Conservation (phyloP, 2,329 filamentous ascomycete genomes). For the Phyllosticta citrichinensis region DNA sequence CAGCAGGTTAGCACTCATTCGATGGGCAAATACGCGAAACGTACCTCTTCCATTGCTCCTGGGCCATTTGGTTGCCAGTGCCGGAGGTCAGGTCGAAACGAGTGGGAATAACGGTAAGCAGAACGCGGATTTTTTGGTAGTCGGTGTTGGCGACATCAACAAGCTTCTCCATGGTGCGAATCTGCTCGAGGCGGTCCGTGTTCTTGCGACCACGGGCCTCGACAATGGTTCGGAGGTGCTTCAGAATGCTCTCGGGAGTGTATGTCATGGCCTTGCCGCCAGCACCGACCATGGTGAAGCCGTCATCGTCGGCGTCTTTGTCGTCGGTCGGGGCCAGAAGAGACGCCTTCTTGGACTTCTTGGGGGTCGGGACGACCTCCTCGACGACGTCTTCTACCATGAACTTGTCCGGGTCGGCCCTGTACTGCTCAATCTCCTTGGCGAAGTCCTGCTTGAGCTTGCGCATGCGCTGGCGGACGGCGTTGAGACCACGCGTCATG, state of each 20-base stretch:
- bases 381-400: slow-evolving; percentile 79
- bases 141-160: slow-evolving; percentile 79
- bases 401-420: slow-evolving; percentile 73
- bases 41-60: slow-evolving; percentile 88
- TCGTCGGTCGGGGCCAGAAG: slow-evolving; percentile 42
- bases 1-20: neutral
- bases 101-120: slow-evolving; percentile 83
- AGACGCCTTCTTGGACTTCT: slow-evolving; percentile 35
- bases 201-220: slow-evolving; percentile 99
- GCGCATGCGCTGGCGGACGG: slow-evolving; percentile 95
- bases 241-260: slow-evolving; percentile 95
- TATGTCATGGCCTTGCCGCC: slow-evolving; percentile 84
- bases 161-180: slow-evolving; percentile 94
- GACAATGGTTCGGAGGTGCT: slow-evolving; percentile 85
- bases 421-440: slow-evolving; percentile 76
- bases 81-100: slow-evolving; percentile 87
- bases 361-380: slow-evolving; percentile 45
- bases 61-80: slow-evolving; percentile 70
- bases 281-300: slow-evolving; percentile 80
- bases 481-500: slow-evolving; percentile 87
- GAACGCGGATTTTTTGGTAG: slow-evolving; percentile 88
- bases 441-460: slow-evolving; percentile 97
- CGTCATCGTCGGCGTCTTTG: slow-evolving; percentile 61
- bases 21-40: slow-evolving; percentile 12
- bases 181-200: slow-evolving; percentile 89